Percentiles rank a stretch among this genome's conserved stretches.
Conservation (phyloP, 129 eudicot species). For the Flaveria trinervia region DNA sequence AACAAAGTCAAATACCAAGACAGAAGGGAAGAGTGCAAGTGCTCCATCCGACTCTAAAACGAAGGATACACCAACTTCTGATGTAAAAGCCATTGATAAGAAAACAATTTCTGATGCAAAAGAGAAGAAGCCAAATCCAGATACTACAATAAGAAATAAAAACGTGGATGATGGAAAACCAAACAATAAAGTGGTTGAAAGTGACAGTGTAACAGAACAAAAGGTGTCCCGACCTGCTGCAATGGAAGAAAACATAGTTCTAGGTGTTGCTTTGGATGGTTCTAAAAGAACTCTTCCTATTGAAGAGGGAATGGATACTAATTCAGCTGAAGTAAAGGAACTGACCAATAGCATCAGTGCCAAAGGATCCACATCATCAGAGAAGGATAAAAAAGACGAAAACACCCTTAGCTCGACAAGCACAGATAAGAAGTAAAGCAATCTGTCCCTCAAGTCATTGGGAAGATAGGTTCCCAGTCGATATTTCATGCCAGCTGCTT, state of each 20-base stretch:
- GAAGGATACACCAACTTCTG: slow-evolving; percentile 42
- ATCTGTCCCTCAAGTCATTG: neutral
- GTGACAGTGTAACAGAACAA: slow-evolving; percentile 37
- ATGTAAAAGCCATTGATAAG: slow-evolving; percentile 37
- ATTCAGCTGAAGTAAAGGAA: slow-evolving; percentile 54
- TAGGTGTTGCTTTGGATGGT: slow-evolving; percentile 94
- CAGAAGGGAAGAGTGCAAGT: slow-evolving; percentile 36
- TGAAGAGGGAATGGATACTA: slow-evolving; percentile 61
- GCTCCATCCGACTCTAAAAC: slow-evolving; percentile 46
- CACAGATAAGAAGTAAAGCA: slow-evolving; percentile 42
- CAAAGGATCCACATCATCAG: slow-evolving; percentile 38
- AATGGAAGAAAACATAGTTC: slow-evolving; percentile 80
- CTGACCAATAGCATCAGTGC: slow-evolving; percentile 44
- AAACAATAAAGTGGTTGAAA: slow-evolving; percentile 35
- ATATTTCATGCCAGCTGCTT: neutral
- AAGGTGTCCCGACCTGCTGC: slow-evolving; percentile 44
- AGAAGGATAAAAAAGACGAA: slow-evolving; percentile 61
- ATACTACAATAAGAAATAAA: slow-evolving; percentile 26
- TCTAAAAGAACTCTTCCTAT: slow-evolving; percentile 92
- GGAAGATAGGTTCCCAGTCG: neutral
- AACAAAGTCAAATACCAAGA: slow-evolving; percentile 43
- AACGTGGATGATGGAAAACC: slow-evolving; percentile 38
- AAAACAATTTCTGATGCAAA: slow-evolving; percentile 35
- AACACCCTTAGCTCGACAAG: slow-evolving; percentile 26
- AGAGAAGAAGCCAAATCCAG: slow-evolving; percentile 37